Percentiles rank a stretch among this genome's conserved stretches.
Evolutionary conservation across 2,329 filamentous ascomycete genomes (phyloP).

Genomic region (Scedosporium boydii): DNA sequence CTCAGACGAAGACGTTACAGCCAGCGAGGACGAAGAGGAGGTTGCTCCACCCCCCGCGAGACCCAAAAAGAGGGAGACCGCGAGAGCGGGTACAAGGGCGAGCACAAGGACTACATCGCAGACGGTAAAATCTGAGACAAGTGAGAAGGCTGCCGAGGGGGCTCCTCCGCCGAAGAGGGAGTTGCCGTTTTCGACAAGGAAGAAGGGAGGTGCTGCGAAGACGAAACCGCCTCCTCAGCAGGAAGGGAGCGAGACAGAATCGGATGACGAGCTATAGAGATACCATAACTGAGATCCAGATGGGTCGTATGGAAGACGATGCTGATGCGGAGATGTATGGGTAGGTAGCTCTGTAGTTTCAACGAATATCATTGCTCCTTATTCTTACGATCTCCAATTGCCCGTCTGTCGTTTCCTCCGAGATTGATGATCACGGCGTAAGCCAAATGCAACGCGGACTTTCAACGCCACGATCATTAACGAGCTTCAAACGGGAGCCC

Average conservation of each 20-base stretch:
- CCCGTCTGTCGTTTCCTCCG: no score
- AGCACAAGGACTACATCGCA: background rate
- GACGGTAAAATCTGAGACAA: background rate
- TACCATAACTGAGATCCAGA: no score
- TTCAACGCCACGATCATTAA: no score
- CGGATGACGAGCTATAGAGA: constrained; percentile 48
- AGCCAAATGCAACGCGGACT: no score
- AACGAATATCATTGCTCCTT: no score
- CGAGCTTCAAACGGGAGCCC: no score
- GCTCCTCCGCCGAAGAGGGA: constrained; percentile 27
- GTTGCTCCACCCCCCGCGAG: background rate
- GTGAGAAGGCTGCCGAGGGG: constrained; percentile 5
- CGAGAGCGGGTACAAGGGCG: background rate
- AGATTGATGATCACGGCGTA: no score
- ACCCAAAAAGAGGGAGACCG: constrained; percentile 11
- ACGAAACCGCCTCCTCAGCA: constrained; percentile 17
- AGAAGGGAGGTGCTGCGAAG: constrained; percentile 11
- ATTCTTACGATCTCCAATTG: no score
- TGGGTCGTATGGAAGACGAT: no score
- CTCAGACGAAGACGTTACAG: constrained; percentile 28
- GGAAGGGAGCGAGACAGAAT: constrained; percentile 39
- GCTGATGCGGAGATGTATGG: no score
- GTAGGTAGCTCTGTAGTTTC: no score
- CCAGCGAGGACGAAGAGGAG: constrained; percentile 30
- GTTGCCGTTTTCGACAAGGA: constrained; percentile 35